Percentiles rank a stretch among this genome's conserved stretches.
phyloP scores from a whole-genome alignment of 2,329 filamentous ascomycete species.

The Diaporthe sp. region DNA sequence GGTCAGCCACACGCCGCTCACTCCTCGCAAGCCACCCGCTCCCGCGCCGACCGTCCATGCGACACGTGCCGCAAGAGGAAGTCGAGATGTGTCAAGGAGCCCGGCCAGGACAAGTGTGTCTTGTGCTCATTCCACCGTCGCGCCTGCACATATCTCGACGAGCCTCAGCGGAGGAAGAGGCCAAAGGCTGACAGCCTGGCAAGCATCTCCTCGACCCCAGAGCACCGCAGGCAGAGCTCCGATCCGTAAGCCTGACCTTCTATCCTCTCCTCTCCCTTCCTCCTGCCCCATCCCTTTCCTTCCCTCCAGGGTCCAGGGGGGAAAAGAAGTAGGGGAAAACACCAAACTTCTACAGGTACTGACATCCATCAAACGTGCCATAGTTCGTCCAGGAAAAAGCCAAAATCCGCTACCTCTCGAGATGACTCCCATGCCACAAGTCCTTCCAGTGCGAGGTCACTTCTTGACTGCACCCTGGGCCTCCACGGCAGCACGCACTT shows the following conservation, averaged over 20 bases:
- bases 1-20: constrained; percentile 30
- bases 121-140: constrained; percentile 76
- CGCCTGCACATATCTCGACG: constrained; percentile 75
- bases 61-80: constrained; percentile 76
- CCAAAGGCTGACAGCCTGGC: constrained; percentile 52
- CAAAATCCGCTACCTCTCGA: constrained; percentile 40
- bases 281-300: no score
- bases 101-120: constrained; percentile 70
- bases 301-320: not conserved
- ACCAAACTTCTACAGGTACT: not conserved
- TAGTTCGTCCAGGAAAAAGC: constrained; percentile 26
- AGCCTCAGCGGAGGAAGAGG: constrained; percentile 67
- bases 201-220: constrained; percentile 28
- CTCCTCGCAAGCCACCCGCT: constrained; percentile 34
- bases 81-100: constrained; percentile 74
- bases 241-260: not conserved
- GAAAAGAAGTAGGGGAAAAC: not conserved
- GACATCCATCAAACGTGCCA: not conserved
- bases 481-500: constrained; percentile 42
- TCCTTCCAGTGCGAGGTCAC: constrained; percentile 35
- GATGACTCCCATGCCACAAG: constrained; percentile 38
- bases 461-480: constrained; percentile 43
- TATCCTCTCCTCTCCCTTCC: not conserved
- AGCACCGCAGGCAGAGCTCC: constrained; percentile 29
- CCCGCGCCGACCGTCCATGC: constrained; percentile 59